Evolutionary conservation across 2,329 filamentous ascomycete species (phyloP).

Genomic region (Penicillium sp.): DNA sequence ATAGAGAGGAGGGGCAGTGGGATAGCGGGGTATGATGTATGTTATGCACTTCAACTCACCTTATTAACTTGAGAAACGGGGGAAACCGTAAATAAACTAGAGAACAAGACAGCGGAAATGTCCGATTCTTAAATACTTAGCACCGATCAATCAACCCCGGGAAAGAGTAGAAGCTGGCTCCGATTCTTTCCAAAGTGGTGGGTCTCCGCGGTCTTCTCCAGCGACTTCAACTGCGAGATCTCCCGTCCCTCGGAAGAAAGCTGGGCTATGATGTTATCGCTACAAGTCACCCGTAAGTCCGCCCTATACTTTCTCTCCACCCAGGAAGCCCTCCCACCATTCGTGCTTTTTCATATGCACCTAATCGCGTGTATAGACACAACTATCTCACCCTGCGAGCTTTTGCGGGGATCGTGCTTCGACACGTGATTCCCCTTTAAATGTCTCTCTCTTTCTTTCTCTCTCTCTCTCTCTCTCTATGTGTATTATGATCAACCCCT

Average conservation of each 20-base stretch:
- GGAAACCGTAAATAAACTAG: conserved; percentile 10
- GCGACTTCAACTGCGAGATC: conserved; percentile 33
- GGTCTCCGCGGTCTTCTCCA: conserved; percentile 28
- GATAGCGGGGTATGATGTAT: conserved; percentile 19
- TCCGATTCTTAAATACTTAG: conserved; percentile 23
- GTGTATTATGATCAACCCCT: too few relatives aligned
- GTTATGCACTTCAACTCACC: conserved; percentile 16
- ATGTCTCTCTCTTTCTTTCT: too few relatives aligned
- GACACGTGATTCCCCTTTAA: too few relatives aligned
- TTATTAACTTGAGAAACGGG: conserved; percentile 4
- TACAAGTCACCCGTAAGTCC: neutral
- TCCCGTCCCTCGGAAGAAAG: conserved; percentile 36
- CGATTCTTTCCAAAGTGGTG: conserved; percentile 41
- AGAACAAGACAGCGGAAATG: conserved; percentile 14
- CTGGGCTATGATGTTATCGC: conserved; percentile 13
- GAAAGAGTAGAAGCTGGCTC: conserved; percentile 29
- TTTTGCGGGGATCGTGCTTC: too few relatives aligned
- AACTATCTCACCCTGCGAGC: neutral
- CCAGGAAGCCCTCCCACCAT: neutral
- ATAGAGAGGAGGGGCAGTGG: conserved; percentile 9
- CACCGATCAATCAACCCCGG: conserved; percentile 15
- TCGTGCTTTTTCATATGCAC: too few relatives aligned
- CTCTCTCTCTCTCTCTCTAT: too few relatives aligned
- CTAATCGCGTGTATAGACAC: neutral
- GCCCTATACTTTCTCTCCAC: neutral